Evolutionary conservation across 2,329 filamentous ascomycete genomes (phyloP).

Genomic region (Cordyceps militaris): DNA sequence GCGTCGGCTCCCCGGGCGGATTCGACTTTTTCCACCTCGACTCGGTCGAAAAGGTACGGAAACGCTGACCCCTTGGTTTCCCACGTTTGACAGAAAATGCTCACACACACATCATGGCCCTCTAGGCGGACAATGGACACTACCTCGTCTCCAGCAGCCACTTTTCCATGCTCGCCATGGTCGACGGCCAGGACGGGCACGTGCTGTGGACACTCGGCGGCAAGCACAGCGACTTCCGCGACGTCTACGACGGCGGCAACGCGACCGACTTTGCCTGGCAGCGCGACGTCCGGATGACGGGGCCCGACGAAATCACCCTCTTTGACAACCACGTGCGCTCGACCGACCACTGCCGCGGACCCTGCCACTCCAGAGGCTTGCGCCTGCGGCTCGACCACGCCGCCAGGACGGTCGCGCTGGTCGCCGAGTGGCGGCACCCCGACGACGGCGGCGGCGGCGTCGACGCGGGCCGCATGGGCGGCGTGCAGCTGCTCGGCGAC

Average conservation of each 20-base stretch:
- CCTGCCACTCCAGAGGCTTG: constrained; percentile 25
- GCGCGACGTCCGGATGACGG: constrained; percentile 30
- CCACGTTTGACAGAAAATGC: not conserved
- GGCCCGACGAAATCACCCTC: constrained; percentile 26
- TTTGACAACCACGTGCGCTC: constrained; percentile 33
- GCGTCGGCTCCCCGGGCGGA: constrained; percentile 22
- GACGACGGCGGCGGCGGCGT: constrained; percentile 14
- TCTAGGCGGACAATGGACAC: constrained; percentile 25
- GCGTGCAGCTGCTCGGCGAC: constrained; percentile 21
- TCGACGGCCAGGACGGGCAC: constrained; percentile 24
- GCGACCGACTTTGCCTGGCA: constrained; percentile 33
- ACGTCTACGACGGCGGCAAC: constrained; percentile 26
- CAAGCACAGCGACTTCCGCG: constrained; percentile 27
- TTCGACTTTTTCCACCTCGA: constrained; percentile 35
- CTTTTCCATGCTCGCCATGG: constrained; percentile 23
- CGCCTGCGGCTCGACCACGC: constrained; percentile 23
- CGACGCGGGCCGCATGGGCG: constrained; percentile 23
- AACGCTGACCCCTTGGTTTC: not conserved
- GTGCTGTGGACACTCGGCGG: constrained; percentile 32
- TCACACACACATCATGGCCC: not conserved
- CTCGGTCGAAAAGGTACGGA: constrained; percentile 26
- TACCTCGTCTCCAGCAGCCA: constrained; percentile 31
- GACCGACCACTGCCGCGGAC: constrained; percentile 21
- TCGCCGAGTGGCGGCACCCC: constrained; percentile 25
- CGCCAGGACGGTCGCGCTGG: constrained; percentile 24